Evolutionary conservation across 164 flowering plant genomes (phyloP), one percentile per base, ranked within the genome.

Genomic region (Umbilicus rupestris): DNA sequence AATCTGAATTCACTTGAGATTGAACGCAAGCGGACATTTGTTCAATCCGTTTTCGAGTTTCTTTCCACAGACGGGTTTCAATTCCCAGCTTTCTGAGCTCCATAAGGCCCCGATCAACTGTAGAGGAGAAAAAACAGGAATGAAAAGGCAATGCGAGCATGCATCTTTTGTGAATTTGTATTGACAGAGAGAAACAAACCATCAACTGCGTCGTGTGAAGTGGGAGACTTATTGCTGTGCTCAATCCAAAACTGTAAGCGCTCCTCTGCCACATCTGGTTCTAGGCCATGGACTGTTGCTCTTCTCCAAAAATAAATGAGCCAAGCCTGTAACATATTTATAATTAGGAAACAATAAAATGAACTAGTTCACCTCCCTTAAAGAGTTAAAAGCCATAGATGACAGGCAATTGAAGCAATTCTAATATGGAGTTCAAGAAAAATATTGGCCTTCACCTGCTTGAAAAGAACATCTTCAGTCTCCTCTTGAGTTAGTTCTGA

Each of bases 221-320:
- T 83, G 59, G 86, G 81, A 47, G 79, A 10, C 47, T 69, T 76
- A 39, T 66, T 29, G 42, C 73, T 71, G n/a, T 74, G 87, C 74
- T 66, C 74, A 74, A 87, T 82, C 96, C 95, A 91, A 63, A 71
- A 83, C 35, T 83, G 86, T 73, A 94, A 64, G 29, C 93, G 86
- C 64, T 94, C 97, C 5, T 94, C 97, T 12, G 83, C 85, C 55
- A 94, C 76, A 67, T 94, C 98, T 30, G 69, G 64, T 74, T 91
- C 92, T 67, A 94, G 29, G 1, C 83, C 96, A 79, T 81, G 83
- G 44, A 68, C 73, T 74, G 84, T 86, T 7, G 93, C 96, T 80
- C 98, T 81, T 76, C 89, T 86, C 98, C 98, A 94, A 66, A 91
- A 86, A 71, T 89, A 94, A 44, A 78, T 68, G 69, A 94, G 91